phyloP scores from a whole-genome alignment of 2,329 filamentous ascomycete genomes.

The Fusarium papillatum region DNA sequence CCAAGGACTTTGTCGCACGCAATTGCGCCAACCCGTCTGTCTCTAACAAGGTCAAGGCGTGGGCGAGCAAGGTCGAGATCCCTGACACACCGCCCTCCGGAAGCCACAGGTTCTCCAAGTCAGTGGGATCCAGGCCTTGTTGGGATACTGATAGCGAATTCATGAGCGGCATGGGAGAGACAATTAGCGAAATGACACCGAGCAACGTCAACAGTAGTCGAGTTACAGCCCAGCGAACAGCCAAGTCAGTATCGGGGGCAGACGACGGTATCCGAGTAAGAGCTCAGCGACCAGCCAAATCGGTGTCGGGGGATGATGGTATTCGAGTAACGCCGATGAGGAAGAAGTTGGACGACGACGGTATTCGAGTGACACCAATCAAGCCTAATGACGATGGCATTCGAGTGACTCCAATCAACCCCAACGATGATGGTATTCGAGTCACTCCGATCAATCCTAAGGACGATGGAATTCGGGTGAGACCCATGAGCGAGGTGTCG shows the following conservation, averaged over 20 bases:
- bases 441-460: constrained; percentile 44
- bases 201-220: constrained; percentile 41
- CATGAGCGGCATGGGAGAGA: constrained; percentile 44
- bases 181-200: constrained; percentile 47
- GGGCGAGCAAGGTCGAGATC: constrained; percentile 69
- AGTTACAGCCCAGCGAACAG: constrained; percentile 34
- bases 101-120: constrained; percentile 54
- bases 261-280: constrained; percentile 58
- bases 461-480: constrained; percentile 50
- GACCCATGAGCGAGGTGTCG: constrained; percentile 46
- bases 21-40: constrained; percentile 68
- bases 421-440: constrained; percentile 51
- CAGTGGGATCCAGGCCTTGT: constrained; percentile 41
- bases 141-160: constrained; percentile 45
- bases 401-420: constrained; percentile 43
- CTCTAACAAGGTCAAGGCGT: constrained; percentile 72
- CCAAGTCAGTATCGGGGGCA: constrained; percentile 42
- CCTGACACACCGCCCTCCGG: constrained; percentile 56
- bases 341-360: constrained; percentile 49
- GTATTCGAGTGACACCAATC: constrained; percentile 49
- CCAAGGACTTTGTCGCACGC: constrained; percentile 69
- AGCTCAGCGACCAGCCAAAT: constrained; percentile 37
- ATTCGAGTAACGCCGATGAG: constrained; percentile 59
- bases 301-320: constrained; percentile 53
- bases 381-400: constrained; percentile 48